phyloP scores from a whole-genome alignment of 768 basidiomycete species.

The Psilocybe cyanescens region DNA sequence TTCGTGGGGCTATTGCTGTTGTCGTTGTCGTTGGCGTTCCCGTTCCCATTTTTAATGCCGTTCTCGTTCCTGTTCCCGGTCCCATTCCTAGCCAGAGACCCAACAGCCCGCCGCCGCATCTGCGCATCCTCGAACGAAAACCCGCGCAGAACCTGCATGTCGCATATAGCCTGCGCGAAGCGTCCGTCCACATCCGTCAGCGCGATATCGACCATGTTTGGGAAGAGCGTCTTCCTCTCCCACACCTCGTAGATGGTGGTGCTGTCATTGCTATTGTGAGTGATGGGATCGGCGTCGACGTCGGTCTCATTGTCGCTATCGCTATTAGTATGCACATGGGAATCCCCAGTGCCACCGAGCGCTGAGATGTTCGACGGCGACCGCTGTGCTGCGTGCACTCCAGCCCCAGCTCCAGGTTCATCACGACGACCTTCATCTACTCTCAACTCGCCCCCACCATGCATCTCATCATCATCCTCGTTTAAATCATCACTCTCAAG shows the following conservation, averaged over 20 bases:
- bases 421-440: too few species aligned
- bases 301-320: too few species aligned
- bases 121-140: background rate
- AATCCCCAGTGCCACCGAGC: too few species aligned
- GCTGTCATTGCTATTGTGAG: background rate
- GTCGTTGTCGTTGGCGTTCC: too few species aligned
- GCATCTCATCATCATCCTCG: too few species aligned
- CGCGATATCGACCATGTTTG: conserved; percentile 3
- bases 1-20: too few species aligned
- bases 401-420: too few species aligned
- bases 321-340: too few species aligned
- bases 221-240: background rate
- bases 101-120: background rate
- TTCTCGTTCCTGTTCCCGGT: background rate
- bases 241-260: background rate
- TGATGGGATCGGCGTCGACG: background rate
- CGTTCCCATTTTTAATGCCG: background rate
- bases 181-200: conserved; percentile 1
- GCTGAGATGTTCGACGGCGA: too few species aligned
- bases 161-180: background rate
- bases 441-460: too few species aligned
- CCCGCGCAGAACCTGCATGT: background rate
- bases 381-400: too few species aligned
- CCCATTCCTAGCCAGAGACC: background rate
- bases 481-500: too few species aligned